Base-by-base conservation (phyloP, 2,329 filamentous ascomycete species). In the Amesomyces nigricolor region DNA sequence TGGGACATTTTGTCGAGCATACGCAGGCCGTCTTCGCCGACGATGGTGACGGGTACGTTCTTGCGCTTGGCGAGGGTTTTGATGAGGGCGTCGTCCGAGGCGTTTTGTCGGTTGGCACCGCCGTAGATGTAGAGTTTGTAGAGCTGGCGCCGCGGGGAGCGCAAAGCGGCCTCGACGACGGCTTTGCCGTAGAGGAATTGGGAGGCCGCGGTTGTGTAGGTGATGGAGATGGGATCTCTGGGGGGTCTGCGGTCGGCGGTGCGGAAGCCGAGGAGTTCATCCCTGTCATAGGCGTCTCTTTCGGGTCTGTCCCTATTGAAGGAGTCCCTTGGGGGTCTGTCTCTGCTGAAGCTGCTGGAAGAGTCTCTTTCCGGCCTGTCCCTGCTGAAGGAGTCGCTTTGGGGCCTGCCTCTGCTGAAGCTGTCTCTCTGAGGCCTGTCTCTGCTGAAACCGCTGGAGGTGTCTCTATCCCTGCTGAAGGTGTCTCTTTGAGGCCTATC, bases 141-240 rank as follows among this genome's bases (percentile, higher is more conserved):
- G 2, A 95, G 72, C 65, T 88, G 84, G 55, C 94, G 84, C 35
- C 83, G 78, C 10, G 76, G 76, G 46, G 72, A 68, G 61, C 79
- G 83, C 17, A 99, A 74, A 0, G 91, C 91, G 17, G 91, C 88
- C 59, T 87, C 79, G 19, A 97, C 89, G 1, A 89, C 84, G 2
- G 87, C 88, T 44, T 81, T 82, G 5, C 94, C 94, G 67, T 95
- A 97, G 2, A 99, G 76, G 64, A 96, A 97, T 59, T 96, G 87
- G 0, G 91, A 96, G 5, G 89, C 89, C 0, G 92, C 87, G 0
- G 90, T 95, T 0, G 89, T 90, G 67, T 92, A 83, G 47, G 71
- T 71, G 54, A 67, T 60, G 47, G 64, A 69, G 29, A 66, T 57
- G 32, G 62, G 56, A 19, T 58, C 46, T 26, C 19, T 45, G 56